Percentiles rank a stretch among this genome's conserved stretches.
Conservation (phyloP, 2,329 filamentous ascomycete species). For the Cordyceps cicadae region DNA sequence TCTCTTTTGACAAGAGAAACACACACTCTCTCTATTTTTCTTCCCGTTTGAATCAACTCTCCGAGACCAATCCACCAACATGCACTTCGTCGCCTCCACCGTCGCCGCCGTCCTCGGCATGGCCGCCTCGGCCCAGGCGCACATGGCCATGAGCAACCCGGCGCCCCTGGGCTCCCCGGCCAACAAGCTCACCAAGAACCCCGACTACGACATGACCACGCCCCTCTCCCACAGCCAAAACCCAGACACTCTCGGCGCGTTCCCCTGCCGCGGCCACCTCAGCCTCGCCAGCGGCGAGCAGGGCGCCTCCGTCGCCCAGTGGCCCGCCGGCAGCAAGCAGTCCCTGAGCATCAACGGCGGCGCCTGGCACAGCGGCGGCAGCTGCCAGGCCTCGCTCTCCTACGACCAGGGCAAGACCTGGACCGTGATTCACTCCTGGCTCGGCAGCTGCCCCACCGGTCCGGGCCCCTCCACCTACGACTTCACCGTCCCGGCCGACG, state of each 20-base stretch:
- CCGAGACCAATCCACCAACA: slow-evolving; percentile 14
- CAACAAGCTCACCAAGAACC: slow-evolving; percentile 36
- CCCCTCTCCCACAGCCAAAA: slow-evolving; percentile 56
- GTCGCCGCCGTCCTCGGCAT: slow-evolving; percentile 34
- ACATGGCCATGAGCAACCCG: slow-evolving; percentile 49
- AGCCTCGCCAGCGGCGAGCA: slow-evolving; percentile 37
- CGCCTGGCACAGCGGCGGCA: slow-evolving; percentile 60
- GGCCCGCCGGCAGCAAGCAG: slow-evolving; percentile 53
- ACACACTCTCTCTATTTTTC: neutral
- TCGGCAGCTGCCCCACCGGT: slow-evolving; percentile 43
- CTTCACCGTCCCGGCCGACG: slow-evolving; percentile 59
- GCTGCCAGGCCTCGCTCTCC: slow-evolving; percentile 67
- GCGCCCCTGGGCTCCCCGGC: slow-evolving; percentile 48
- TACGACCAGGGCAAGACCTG: slow-evolving; percentile 64
- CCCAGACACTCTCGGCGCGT: no score
- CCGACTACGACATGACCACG: slow-evolving; percentile 65
- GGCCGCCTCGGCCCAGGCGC: slow-evolving; percentile 37
- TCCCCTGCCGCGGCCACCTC: slow-evolving; percentile 65
- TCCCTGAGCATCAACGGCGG: slow-evolving; percentile 56
- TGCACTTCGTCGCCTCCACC: slow-evolving; percentile 16
- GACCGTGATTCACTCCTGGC: slow-evolving; percentile 54
- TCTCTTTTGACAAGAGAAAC: slow-evolving; percentile 5
- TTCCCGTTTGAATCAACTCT: neutral
- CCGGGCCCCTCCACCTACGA: slow-evolving; percentile 42
- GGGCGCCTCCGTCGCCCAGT: slow-evolving; percentile 50